Percentiles rank a stretch among this genome's conserved stretches.
These are phyloP conservation scores for Panaeolus cyanescens DNA, from an alignment of 768 basidiomycete genomes.

Conservation along the genomic window DNA sequence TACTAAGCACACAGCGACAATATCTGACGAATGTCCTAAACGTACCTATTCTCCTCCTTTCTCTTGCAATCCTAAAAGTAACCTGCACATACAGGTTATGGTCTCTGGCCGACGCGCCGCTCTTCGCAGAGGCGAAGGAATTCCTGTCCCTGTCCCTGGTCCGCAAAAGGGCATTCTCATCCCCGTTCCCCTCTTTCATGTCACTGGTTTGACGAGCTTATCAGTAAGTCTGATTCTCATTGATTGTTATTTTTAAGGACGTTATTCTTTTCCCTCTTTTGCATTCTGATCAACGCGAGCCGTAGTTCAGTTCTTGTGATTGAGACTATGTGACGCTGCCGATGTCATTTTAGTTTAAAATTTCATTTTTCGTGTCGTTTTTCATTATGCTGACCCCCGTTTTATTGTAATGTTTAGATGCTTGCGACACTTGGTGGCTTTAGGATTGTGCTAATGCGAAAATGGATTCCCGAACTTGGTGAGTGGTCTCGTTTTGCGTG, in stretches of 20 bases:
- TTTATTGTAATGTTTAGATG: conserved; percentile 36
- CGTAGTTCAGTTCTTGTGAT: neutral
- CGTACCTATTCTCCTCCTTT: conserved; percentile 28
- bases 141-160: conserved; percentile 32
- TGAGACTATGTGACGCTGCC: neutral
- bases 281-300: neutral
- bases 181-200: conserved; percentile 69
- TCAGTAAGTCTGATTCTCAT: conserved; percentile 35
- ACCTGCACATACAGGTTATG: conserved; percentile 35
- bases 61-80: neutral
- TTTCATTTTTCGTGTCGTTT: conserved; percentile 4
- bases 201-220: conserved; percentile 57
- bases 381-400: neutral
- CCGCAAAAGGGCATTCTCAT: conserved; percentile 56
- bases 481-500: conserved; percentile 5
- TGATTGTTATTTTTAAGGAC: too few relatives aligned
- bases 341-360: neutral
- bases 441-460: conserved; percentile 57
- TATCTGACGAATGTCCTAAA: conserved; percentile 62
- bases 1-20: conserved; percentile 64
- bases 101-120: conserved; percentile 45
- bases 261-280: neutral
- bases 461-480: conserved; percentile 62
- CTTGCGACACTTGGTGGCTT: conserved; percentile 54
- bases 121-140: conserved; percentile 48